Evolutionary conservation across 2,329 filamentous ascomycete genomes (phyloP).

Genomic region (Chaetomium globosum): DNA sequence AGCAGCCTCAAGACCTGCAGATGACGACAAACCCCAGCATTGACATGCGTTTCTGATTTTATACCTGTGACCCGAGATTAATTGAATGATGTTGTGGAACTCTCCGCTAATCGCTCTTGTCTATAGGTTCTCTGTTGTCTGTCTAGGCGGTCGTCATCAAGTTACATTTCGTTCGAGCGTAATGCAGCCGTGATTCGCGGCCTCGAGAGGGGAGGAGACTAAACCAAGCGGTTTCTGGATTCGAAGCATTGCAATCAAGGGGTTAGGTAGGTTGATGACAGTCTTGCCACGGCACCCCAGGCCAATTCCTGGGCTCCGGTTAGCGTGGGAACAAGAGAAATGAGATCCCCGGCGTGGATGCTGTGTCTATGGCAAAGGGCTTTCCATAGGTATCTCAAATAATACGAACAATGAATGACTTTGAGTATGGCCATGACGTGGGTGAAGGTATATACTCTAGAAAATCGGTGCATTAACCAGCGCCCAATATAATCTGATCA

Average conservation of each 20-base stretch:
- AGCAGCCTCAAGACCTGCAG: constrained; percentile 79
- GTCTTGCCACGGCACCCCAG: background rate
- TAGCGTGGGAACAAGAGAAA: background rate
- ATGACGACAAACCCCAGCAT: constrained; percentile 63
- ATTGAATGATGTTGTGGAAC: background rate
- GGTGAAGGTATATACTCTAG: too few relatives aligned
- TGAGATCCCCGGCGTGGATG: background rate
- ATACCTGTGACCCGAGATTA: background rate
- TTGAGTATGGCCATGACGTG: too few relatives aligned
- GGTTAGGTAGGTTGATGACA: background rate
- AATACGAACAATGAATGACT: background rate
- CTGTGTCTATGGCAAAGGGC: background rate
- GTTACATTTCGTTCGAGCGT: background rate
- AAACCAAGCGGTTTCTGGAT: background rate
- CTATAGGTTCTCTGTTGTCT: background rate
- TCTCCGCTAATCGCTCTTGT: constrained; percentile 17
- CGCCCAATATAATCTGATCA: too few relatives aligned
- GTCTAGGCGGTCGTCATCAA: background rate
- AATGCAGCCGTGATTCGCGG: background rate
- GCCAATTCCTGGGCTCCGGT: background rate
- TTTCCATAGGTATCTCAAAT: background rate
- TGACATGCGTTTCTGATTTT: constrained; percentile 69
- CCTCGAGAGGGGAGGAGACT: background rate
- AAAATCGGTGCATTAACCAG: too few relatives aligned
- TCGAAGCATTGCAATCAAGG: background rate